Evolutionary conservation across 352 stramenopile genomes (phyloP).

Genomic region (Blastocystis sp.): DNA sequence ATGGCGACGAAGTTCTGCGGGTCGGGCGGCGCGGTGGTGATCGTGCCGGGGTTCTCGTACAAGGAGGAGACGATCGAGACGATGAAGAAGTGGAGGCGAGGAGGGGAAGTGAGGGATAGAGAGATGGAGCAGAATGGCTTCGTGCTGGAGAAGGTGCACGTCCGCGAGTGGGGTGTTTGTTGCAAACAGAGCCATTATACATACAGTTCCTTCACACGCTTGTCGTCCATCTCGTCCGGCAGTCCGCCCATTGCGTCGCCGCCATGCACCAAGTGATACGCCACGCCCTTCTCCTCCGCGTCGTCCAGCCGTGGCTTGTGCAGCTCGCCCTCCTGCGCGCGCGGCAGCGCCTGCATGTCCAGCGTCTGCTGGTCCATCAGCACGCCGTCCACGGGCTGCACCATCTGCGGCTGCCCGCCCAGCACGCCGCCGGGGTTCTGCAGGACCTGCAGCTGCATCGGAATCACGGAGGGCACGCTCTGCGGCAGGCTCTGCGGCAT

Average conservation of each 20-base stretch:
- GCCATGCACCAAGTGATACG: not conserved
- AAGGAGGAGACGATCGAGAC: slow-evolving; percentile 39
- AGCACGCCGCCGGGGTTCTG: not conserved
- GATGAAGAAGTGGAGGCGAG: not conserved
- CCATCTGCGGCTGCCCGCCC: not conserved
- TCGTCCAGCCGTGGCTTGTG: not conserved
- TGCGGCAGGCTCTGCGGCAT: not conserved
- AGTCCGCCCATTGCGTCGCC: not conserved
- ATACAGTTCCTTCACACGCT: slow-evolving; percentile 40
- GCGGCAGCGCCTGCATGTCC: not conserved
- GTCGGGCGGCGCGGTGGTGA: slow-evolving; percentile 72
- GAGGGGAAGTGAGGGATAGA: not conserved
- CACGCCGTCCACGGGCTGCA: not conserved
- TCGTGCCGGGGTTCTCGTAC: slow-evolving; percentile 46
- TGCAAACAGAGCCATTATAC: slow-evolving; percentile 40
- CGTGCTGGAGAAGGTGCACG: slow-evolving; percentile 15
- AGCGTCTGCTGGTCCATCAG: not conserved
- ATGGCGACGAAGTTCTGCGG: slow-evolving; percentile 72
- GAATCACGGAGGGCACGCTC: not conserved
- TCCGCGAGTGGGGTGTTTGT: slow-evolving; percentile 36
- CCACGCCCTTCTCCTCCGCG: slow-evolving; percentile 30
- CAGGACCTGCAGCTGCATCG: slow-evolving; percentile 1
- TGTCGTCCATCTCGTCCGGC: slow-evolving; percentile 16
- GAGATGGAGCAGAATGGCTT: slow-evolving; percentile 54
- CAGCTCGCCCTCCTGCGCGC: not conserved